Conservation (phyloP, 441 rosid species). For the Arabidopsis lyrata region DNA sequence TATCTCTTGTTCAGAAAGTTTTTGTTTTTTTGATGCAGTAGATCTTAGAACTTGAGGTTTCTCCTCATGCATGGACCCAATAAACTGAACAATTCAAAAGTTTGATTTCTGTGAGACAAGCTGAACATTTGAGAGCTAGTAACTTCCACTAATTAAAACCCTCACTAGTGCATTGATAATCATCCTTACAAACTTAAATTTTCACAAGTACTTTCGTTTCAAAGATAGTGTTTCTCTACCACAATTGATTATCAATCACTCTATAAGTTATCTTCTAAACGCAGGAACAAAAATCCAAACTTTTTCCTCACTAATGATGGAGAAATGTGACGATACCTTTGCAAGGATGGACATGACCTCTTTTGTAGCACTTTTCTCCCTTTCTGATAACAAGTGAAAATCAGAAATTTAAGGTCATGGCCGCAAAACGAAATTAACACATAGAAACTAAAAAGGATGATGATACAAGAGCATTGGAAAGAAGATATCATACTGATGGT, state of each 20-base stretch:
- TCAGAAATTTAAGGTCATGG: background rate
- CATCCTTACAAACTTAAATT: background rate
- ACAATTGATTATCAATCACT: background rate
- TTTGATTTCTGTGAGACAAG: slow-evolving; percentile 2
- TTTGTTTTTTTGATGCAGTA: slow-evolving; percentile 66
- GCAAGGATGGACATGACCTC: slow-evolving; percentile 80
- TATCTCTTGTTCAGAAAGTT: slow-evolving; percentile 51
- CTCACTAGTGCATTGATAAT: background rate
- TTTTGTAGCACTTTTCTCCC: slow-evolving; percentile 93
- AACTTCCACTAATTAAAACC: background rate
- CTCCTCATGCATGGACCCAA: slow-evolving; percentile 42
- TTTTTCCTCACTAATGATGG: background rate
- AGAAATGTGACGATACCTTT: slow-evolving; percentile 48
- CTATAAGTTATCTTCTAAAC: background rate
- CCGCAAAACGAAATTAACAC: too few species aligned
- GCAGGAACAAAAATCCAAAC: background rate
- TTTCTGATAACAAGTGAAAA: slow-evolving; percentile 54
- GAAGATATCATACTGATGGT: slow-evolving; percentile 57
- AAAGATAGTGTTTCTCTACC: background rate
- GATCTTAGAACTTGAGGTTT: slow-evolving; percentile 40
- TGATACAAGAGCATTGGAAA: background rate
- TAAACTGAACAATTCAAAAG: slow-evolving; percentile 51
- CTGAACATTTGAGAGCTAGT: background rate
- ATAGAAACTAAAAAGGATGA: background rate
- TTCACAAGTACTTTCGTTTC: background rate